These are phyloP conservation scores for Turnera subulata DNA, from an alignment of 345 rosid species.

Conservation along the genomic window DNA sequence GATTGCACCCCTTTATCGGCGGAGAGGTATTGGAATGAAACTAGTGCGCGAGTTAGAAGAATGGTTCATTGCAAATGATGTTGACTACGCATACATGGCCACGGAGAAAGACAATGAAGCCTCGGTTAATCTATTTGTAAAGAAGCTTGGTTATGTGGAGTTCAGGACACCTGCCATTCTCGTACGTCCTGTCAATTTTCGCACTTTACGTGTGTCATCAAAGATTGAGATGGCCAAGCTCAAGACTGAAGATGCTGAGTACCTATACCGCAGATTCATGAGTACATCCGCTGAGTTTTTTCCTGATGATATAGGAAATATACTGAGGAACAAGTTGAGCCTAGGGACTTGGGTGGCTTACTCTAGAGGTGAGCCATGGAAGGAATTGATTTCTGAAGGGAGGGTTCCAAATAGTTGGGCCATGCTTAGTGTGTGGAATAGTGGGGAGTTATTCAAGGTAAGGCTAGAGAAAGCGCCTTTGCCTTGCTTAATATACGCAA, in stretches of 20 bases:
- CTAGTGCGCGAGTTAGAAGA: slow-evolving; percentile 59
- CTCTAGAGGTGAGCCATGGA: slow-evolving; percentile 31
- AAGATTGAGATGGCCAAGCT: slow-evolving; percentile 43
- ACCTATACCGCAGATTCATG: slow-evolving; percentile 44
- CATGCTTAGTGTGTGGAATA: slow-evolving; percentile 80
- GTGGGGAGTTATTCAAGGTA: slow-evolving; percentile 62
- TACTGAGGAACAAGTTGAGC: slow-evolving; percentile 55
- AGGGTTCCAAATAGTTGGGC: slow-evolving; percentile 55
- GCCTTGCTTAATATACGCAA: slow-evolving; percentile 46
- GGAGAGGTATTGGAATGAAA: slow-evolving; percentile 51
- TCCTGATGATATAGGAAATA: slow-evolving; percentile 54
- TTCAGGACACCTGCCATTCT: slow-evolving; percentile 63
- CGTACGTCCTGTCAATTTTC: slow-evolving; percentile 56
- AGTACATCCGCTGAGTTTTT: slow-evolving; percentile 56
- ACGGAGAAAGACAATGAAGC: slow-evolving; percentile 68
- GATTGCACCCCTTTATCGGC: slow-evolving; percentile 51
- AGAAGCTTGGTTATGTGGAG: slow-evolving; percentile 42
- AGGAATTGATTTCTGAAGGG: slow-evolving; percentile 16
- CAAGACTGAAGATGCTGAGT: slow-evolving; percentile 49
- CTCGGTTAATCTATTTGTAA: slow-evolving; percentile 50
- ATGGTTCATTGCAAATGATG: slow-evolving; percentile 55
- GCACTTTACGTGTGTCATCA: slow-evolving; percentile 26
- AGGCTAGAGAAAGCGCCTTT: slow-evolving; percentile 55
- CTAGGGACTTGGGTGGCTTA: slow-evolving; percentile 85
- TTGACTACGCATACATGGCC: slow-evolving; percentile 73